Evolutionary conservation across 345 rosid genomes (phyloP).

Genomic region (Euphorbia peplus): DNA sequence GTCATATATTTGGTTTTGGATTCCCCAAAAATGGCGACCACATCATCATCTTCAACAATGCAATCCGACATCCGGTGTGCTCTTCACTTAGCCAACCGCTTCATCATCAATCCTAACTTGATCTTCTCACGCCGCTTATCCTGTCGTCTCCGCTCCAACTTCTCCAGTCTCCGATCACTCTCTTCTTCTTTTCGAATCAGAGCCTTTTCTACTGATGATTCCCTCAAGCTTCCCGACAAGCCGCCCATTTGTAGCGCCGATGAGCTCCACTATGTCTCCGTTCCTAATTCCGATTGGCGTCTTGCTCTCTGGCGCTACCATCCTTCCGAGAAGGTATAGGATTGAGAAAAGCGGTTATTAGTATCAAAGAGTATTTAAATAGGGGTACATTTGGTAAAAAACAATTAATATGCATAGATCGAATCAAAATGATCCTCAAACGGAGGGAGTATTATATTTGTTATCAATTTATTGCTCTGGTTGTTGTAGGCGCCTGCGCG

Average conservation of each 20-base stretch:
- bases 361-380: no score
- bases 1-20: no score
- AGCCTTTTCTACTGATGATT: conserved; percentile 36
- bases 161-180: not conserved
- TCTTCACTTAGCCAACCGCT: conserved; percentile 39
- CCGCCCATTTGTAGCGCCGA: conserved; percentile 83
- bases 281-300: conserved; percentile 72
- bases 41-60: conserved; percentile 13
- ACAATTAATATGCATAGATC: no score
- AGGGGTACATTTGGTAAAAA: no score
- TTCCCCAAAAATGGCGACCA: not conserved
- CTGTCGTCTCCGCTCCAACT: conserved; percentile 10
- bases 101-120: conserved; percentile 31
- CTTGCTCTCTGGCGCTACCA: conserved; percentile 90
- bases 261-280: conserved; percentile 79
- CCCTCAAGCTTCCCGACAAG: conserved; percentile 40
- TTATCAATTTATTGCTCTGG: not conserved
- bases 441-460: not conserved
- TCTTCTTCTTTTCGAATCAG: conserved; percentile 14
- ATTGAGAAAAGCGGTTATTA: no score
- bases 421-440: no score
- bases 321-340: conserved; percentile 50
- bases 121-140: conserved; percentile 17
- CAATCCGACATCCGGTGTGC: conserved; percentile 54
- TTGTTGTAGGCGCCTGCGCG: conserved; percentile 58